A percentile compares a stretch with the other conserved stretches of the same genome.
phyloP scores from a whole-genome alignment of 345 rosid genomes.

The Eucalyptus sideroxylon region DNA sequence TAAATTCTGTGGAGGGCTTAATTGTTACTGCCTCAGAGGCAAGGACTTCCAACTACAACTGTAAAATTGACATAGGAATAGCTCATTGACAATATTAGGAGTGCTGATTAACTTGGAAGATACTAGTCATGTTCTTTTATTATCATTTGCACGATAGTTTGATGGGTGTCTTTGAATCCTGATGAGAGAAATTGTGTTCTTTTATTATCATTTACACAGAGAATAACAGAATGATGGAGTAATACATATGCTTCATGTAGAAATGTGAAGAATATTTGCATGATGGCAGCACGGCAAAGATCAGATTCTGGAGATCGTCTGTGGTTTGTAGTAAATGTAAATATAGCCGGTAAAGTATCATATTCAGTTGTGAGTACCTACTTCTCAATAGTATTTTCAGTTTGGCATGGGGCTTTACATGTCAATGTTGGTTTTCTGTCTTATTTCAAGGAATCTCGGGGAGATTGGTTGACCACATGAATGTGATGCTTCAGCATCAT shows the following conservation, averaged over 20 bases:
- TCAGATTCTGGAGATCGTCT: rapidly evolving
- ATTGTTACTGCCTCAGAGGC: not conserved
- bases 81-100: not conserved
- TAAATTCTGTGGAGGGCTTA: not conserved
- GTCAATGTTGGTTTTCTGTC: not conserved
- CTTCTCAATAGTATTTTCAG: not conserved
- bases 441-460: not conserved
- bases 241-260: rapidly evolving
- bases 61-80: not conserved
- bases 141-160: rapidly evolving
- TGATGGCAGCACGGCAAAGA: not conserved
- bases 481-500: too few species aligned
- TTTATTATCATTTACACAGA: rapidly evolving
- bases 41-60: not conserved
- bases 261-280: too few species aligned
- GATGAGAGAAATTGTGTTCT: not conserved
- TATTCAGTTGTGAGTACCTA: not conserved
- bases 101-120: not conserved
- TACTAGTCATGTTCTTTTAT: not conserved
- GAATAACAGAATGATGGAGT: too few species aligned
- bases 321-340: not conserved
- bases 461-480: not conserved
- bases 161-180: rapidly evolving
- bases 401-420: not conserved
- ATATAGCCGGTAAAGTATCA: too few species aligned